phyloP scores from a whole-genome alignment of 1,284 basidiomycete species.

The Coniferiporia sulphurascens region DNA sequence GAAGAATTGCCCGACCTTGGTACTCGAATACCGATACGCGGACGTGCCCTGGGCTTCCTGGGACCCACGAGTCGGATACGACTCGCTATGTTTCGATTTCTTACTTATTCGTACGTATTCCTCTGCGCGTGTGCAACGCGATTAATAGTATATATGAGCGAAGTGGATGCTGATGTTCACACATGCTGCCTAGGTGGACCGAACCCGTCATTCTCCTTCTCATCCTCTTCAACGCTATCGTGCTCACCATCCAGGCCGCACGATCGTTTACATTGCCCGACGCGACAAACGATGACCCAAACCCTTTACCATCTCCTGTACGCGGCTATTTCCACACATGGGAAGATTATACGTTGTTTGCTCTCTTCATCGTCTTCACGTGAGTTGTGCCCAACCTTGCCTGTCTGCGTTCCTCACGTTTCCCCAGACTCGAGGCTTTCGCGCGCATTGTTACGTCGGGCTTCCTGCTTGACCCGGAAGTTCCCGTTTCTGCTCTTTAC shows the following conservation, averaged over 20 bases:
- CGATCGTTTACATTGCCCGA: constrained; percentile 45
- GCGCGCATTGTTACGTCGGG: constrained; percentile 91
- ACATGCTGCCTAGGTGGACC: constrained; percentile 58
- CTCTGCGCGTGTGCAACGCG: not conserved
- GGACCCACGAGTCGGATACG: constrained; percentile 66
- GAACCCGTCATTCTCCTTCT: constrained; percentile 82
- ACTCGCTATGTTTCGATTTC: constrained; percentile 56
- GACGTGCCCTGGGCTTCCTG: constrained; percentile 76
- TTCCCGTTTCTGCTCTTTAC: constrained; percentile 53
- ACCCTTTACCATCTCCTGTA: constrained; percentile 38
- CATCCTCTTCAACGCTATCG: constrained; percentile 81
- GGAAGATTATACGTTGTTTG: constrained; percentile 85
- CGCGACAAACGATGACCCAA: constrained; percentile 27
- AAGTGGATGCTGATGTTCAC: not conserved
- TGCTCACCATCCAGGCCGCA: constrained; percentile 80
- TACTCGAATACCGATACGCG: constrained; percentile 57
- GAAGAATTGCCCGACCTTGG: constrained; percentile 42
- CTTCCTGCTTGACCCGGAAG: constrained; percentile 84
- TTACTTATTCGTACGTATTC: constrained; percentile 58
- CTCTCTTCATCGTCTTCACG: constrained; percentile 85
- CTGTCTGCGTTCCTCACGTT: not conserved
- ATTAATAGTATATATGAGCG: not conserved
- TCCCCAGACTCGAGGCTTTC: constrained; percentile 71
- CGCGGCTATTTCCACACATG: constrained; percentile 81
- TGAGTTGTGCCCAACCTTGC: constrained; percentile 38